Evolutionary conservation across 805 yeast genomes (phyloP).

Genomic region (Clavispora vitiphila): DNA sequence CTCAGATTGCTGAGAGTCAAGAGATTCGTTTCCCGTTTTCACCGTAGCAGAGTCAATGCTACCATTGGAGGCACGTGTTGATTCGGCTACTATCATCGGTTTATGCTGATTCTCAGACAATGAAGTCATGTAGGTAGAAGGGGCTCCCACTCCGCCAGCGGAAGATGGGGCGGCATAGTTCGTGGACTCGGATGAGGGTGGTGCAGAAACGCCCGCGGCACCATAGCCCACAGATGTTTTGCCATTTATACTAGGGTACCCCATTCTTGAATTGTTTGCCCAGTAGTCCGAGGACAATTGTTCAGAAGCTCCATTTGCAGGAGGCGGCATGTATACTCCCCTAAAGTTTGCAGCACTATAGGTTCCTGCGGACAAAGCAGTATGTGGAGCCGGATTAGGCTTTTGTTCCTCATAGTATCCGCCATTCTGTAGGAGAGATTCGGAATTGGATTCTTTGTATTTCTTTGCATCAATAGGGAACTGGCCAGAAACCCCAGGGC

Average conservation of each 20-base stretch:
- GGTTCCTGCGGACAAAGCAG: too few relatives aligned
- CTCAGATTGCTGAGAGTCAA: slow-evolving; percentile 7
- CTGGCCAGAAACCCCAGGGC: not conserved
- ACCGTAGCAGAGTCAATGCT: not conserved
- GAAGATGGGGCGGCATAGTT: not conserved
- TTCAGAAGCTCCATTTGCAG: too few relatives aligned
- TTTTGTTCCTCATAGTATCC: not conserved
- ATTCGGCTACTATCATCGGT: too few relatives aligned
- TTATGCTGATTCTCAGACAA: too few relatives aligned
- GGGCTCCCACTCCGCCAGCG: not conserved
- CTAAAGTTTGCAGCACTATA: too few relatives aligned
- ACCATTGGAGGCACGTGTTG: too few relatives aligned
- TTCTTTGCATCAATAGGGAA: not conserved
- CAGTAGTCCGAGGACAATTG: too few relatives aligned
- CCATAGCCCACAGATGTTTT: too few relatives aligned
- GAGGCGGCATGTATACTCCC: too few relatives aligned
- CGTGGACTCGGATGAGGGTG: not conserved
- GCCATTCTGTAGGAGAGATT: not conserved
- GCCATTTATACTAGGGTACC: too few relatives aligned
- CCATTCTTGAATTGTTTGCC: too few relatives aligned
- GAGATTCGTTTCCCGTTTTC: not conserved
- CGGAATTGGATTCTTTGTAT: not conserved
- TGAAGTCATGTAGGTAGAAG: not conserved
- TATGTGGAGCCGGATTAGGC: not conserved
- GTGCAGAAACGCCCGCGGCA: not conserved